Percentiles rank a stretch among this genome's conserved stretches.
Conservation (phyloP, 176 grass and related monocot species). For the Eragrostis nindensis region DNA sequence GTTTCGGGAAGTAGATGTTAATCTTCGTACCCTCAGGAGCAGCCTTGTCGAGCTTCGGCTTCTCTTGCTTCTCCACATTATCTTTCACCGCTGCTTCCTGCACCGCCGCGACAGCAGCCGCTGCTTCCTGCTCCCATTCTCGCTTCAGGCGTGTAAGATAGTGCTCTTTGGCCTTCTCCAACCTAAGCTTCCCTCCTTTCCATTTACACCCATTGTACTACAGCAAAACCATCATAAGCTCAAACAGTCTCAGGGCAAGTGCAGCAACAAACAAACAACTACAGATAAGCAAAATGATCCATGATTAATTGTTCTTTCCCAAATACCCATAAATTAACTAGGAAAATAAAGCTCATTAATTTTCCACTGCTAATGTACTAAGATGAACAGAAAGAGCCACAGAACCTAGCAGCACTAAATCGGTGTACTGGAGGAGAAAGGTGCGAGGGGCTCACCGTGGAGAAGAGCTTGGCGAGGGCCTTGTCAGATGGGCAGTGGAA, state of each 20-base stretch:
- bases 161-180: constrained; percentile 97
- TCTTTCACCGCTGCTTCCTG: constrained; percentile 25
- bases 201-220: constrained; percentile 97
- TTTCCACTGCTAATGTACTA: not conserved
- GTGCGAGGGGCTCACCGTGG: constrained; percentile 45
- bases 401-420: not conserved
- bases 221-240: constrained; percentile 22
- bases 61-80: constrained; percentile 39
- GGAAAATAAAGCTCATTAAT: not conserved
- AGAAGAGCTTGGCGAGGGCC: constrained; percentile 79
- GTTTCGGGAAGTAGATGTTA: constrained; percentile 82
- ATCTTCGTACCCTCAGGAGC: constrained; percentile 54
- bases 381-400: not conserved
- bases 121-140: constrained; percentile 76
- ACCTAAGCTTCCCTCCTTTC: constrained; percentile 85
- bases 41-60: constrained; percentile 32
- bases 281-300: not conserved
- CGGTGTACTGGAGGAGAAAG: not conserved
- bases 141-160: constrained; percentile 69
- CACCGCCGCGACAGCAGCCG: not conserved
- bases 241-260: not conserved
- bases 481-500: constrained; percentile 79
- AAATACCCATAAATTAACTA: too few relatives aligned
- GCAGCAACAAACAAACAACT: not conserved
- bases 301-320: not conserved